Percentiles rank a stretch among this genome's conserved stretches.
Evolutionary conservation across 163 green algal genomes (phyloP).

Genomic region (Chloromonas sp.): DNA sequence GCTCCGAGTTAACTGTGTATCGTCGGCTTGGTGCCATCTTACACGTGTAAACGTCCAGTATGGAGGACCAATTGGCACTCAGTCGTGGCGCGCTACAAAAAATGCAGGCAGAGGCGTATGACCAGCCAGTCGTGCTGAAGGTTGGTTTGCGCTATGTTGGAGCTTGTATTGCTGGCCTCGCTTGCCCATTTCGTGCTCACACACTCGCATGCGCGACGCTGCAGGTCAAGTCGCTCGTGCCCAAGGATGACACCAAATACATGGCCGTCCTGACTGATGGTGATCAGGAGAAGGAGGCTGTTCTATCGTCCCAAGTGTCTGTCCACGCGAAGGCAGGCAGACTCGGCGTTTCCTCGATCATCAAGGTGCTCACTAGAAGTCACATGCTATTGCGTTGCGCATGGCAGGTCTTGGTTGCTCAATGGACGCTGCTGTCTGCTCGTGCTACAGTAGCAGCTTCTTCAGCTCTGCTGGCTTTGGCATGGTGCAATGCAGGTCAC

Average conservation of each 20-base stretch:
- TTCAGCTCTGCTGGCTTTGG: not conserved
- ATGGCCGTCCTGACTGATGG: slow-evolving; percentile 18
- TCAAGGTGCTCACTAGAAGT: not conserved
- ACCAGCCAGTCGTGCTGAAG: too few relatives aligned
- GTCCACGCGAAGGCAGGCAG: slow-evolving; percentile 12
- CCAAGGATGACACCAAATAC: slow-evolving; percentile 8
- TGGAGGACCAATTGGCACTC: too few relatives aligned
- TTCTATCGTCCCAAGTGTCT: slow-evolving; percentile 19
- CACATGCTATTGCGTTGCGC: not conserved
- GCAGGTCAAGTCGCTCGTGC: slow-evolving; percentile 11
- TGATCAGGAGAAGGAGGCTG: not conserved
- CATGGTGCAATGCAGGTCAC: not conserved
- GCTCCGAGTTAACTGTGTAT: too few relatives aligned
- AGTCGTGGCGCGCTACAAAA: too few relatives aligned
- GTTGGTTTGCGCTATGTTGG: too few relatives aligned
- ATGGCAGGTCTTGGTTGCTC: not conserved
- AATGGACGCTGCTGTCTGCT: too few relatives aligned
- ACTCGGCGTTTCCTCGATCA: slow-evolving; percentile 9
- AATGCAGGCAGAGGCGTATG: too few relatives aligned
- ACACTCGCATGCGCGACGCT: not conserved
- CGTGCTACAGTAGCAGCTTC: too few relatives aligned
- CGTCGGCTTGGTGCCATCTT: too few relatives aligned
- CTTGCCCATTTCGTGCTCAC: too few relatives aligned
- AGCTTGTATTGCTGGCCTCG: too few relatives aligned
- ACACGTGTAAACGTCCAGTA: too few relatives aligned